Conservation (phyloP, 2,329 filamentous ascomycete species). For the Phialophora expanda region DNA sequence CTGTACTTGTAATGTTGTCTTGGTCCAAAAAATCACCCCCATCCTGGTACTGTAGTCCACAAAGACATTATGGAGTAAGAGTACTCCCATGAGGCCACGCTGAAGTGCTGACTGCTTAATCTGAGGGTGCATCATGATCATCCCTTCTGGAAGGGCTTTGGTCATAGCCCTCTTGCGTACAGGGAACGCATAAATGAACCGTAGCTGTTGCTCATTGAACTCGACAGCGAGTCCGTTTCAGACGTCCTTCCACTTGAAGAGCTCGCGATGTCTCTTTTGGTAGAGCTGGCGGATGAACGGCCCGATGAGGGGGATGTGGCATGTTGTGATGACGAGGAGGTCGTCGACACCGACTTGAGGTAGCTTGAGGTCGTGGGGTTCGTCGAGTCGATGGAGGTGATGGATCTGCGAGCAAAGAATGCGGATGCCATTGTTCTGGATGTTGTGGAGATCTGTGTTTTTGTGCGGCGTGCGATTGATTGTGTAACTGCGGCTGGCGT, state of each 20-base stretch:
- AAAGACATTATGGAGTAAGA: not conserved
- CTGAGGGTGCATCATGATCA: not conserved
- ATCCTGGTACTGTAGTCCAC: not conserved
- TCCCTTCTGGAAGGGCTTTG: not conserved
- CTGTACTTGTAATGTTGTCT: not conserved
- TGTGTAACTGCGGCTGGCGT: not conserved
- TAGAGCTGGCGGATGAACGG: not conserved
- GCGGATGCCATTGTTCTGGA: constrained; percentile 18
- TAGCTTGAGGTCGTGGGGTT: not conserved
- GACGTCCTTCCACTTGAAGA: not conserved
- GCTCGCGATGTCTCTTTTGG: not conserved
- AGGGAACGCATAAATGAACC: constrained; percentile 21
- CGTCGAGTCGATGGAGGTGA: constrained; percentile 20
- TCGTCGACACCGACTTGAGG: constrained; percentile 3
- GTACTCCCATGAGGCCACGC: not conserved
- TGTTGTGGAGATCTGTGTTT: not conserved
- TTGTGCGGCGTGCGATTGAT: not conserved
- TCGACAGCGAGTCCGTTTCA: constrained; percentile 17
- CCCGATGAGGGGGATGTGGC: constrained; percentile 10
- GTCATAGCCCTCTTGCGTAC: constrained; percentile 14
- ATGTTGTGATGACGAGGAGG: constrained; percentile 10
- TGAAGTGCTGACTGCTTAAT: not conserved
- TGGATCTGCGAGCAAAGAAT: constrained; percentile 24
- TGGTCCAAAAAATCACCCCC: not conserved
- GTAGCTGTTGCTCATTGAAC: constrained; percentile 21